Conservation (phyloP, 2,329 filamentous ascomycete species). For the Sporothrix dimorphospora region DNA sequence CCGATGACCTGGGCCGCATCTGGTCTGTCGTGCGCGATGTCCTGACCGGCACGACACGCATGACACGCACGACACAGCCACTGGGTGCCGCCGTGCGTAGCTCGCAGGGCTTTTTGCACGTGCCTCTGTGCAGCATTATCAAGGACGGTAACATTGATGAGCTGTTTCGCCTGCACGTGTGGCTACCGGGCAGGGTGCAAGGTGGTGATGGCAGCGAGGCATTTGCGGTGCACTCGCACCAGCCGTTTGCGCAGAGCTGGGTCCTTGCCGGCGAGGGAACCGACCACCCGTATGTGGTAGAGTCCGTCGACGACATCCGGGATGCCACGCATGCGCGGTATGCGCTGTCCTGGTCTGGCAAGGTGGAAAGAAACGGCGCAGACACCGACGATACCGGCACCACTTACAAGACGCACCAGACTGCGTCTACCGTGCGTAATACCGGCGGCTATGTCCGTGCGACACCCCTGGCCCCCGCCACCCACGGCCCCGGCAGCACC, state of each 20-base stretch:
- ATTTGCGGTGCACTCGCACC: background rate
- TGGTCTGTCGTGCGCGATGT: background rate
- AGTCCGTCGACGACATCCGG: background rate
- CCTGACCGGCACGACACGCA: background rate
- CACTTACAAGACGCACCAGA: slow-evolving; percentile 2
- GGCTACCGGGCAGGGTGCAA: background rate
- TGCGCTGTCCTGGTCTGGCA: background rate
- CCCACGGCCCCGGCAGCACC: background rate
- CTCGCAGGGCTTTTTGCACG: background rate
- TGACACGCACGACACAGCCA: background rate
- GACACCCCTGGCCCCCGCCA: background rate
- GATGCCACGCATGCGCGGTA: background rate
- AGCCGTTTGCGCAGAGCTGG: background rate
- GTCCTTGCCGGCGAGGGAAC: background rate
- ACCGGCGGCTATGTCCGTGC: background rate
- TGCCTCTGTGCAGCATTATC: background rate
- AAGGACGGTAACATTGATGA: slow-evolving; percentile 1
- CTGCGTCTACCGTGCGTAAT: background rate
- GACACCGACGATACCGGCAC: background rate
- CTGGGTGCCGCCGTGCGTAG: background rate
- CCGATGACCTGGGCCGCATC: background rate
- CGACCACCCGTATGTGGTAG: background rate
- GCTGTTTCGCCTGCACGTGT: background rate
- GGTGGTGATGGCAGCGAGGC: background rate
- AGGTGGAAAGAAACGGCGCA: background rate